Evolutionary conservation across 495 filamentous ascomycete genomes (phyloP).

Genomic region (Lasiosphaeris hirsuta): DNA sequence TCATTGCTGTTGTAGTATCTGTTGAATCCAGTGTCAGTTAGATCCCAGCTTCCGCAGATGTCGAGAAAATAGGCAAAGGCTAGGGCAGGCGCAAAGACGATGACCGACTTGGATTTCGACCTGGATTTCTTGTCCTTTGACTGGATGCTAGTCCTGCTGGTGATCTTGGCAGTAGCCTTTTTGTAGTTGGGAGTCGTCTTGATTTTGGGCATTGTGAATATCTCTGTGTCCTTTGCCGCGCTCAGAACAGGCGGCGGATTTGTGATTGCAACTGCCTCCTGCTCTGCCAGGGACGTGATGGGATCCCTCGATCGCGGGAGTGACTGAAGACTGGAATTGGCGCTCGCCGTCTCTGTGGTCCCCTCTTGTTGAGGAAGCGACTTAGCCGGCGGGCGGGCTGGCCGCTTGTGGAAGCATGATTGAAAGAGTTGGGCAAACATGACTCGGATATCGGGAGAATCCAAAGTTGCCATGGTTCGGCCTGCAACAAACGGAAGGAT

Average conservation of each 20-base stretch:
- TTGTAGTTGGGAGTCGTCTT: conserved; percentile 9
- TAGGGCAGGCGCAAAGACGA: background rate
- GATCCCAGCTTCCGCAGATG: too few relatives aligned
- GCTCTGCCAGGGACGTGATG: background rate
- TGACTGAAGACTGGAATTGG: conserved; percentile 10
- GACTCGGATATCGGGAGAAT: conserved; percentile 4
- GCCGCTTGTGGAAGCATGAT: conserved; percentile 27
- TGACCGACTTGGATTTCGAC: conserved; percentile 14
- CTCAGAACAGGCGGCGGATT: background rate
- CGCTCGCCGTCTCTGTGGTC: conserved; percentile 26
- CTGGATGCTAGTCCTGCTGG: background rate
- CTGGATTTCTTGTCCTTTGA: conserved; percentile 7
- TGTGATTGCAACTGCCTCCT: background rate
- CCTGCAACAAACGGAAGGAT: background rate
- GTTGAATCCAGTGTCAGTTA: background rate
- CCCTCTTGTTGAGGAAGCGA: conserved; percentile 12
- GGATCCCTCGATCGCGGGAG: background rate
- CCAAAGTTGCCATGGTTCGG: background rate
- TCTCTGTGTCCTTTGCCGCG: conserved; percentile 1
- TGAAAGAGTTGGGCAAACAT: conserved; percentile 26
- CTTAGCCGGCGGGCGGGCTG: conserved; percentile 13
- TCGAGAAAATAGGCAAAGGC: too few relatives aligned
- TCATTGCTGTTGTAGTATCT: conserved; percentile 18
- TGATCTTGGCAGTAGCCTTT: too few relatives aligned
- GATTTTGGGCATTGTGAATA: conserved; percentile 12